A percentile compares a stretch with the other conserved stretches of the same genome.
These are phyloP conservation scores for Cardamine chenopodiifolia DNA, from an alignment of 345 rosid genomes.

Conservation along the genomic window DNA sequence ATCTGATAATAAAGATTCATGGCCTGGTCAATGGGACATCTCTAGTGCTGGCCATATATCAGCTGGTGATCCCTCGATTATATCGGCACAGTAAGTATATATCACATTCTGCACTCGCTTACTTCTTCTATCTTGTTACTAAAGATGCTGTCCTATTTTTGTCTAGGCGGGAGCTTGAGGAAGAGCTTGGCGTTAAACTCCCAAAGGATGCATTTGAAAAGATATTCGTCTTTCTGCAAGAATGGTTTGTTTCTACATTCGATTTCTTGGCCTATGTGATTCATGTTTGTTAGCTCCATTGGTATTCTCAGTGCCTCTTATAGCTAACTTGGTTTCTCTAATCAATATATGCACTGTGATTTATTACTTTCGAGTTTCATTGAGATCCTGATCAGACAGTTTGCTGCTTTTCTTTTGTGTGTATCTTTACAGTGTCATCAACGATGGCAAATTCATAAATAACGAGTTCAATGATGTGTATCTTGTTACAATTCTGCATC, in stretches of 20 bases:
- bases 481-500: slow-evolving; percentile 74
- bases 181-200: slow-evolving; percentile 80
- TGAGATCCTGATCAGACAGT: background rate
- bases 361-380: background rate
- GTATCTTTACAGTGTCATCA: slow-evolving; percentile 59
- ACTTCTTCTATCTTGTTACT: background rate
- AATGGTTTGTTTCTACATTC: slow-evolving; percentile 56
- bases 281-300: slow-evolving; percentile 7
- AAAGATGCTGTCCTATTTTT: background rate
- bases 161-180: slow-evolving; percentile 87
- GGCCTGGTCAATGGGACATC: slow-evolving; percentile 89
- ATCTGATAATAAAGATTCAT: slow-evolving; percentile 81
- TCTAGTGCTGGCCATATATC: slow-evolving; percentile 97
- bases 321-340: slow-evolving; percentile 5
- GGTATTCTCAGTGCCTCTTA: background rate
- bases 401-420: slow-evolving; percentile 13
- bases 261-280: background rate
- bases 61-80: slow-evolving; percentile 80
- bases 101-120: slow-evolving; percentile 6
- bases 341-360: background rate
- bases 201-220: slow-evolving; percentile 92
- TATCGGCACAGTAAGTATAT: slow-evolving; percentile 64
- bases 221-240: slow-evolving; percentile 70
- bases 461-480: slow-evolving; percentile 90
- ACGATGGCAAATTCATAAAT: slow-evolving; percentile 82